A percentile compares a stretch with the other conserved stretches of the same genome.
phyloP scores from a whole-genome alignment of 495 filamentous ascomycete species.

The Pseudoneurospora amorphoporcata region DNA sequence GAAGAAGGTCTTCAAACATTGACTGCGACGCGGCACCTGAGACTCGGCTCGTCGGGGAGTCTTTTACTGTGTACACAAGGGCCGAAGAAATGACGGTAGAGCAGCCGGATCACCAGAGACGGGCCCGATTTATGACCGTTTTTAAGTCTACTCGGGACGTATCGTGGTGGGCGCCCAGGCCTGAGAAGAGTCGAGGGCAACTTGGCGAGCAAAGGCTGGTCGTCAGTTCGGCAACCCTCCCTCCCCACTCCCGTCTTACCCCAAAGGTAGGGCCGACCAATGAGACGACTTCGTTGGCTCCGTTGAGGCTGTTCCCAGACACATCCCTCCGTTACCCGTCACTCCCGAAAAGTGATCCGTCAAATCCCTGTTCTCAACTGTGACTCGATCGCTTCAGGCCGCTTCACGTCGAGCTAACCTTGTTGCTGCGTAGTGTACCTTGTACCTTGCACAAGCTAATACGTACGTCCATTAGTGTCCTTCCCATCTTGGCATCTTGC shows the following conservation, averaged over 20 bases:
- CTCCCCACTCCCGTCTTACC: constrained; percentile 2
- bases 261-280: constrained; percentile 20
- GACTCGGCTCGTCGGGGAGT: neutral
- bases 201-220: neutral
- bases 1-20: neutral
- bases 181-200: neutral
- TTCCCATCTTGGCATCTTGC: neutral
- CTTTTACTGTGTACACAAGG: neutral
- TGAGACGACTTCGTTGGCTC: constrained; percentile 4
- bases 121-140: neutral
- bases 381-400: constrained; percentile 27
- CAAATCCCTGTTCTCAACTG: constrained; percentile 18
- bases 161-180: neutral
- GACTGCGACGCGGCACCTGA: neutral
- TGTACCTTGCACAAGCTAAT: neutral
- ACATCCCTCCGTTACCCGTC: constrained; percentile 15
- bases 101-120: neutral
- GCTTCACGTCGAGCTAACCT: constrained; percentile 12
- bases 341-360: constrained; percentile 20
- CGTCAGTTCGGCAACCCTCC: neutral
- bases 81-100: neutral
- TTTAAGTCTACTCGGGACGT: neutral
- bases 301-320: constrained; percentile 21
- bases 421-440: neutral
- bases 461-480: neutral